A percentile compares a stretch with the other conserved stretches of the same genome.
Evolutionary conservation across 805 yeast species (phyloP).

Genomic region (Cyberlindnera meyerae): DNA sequence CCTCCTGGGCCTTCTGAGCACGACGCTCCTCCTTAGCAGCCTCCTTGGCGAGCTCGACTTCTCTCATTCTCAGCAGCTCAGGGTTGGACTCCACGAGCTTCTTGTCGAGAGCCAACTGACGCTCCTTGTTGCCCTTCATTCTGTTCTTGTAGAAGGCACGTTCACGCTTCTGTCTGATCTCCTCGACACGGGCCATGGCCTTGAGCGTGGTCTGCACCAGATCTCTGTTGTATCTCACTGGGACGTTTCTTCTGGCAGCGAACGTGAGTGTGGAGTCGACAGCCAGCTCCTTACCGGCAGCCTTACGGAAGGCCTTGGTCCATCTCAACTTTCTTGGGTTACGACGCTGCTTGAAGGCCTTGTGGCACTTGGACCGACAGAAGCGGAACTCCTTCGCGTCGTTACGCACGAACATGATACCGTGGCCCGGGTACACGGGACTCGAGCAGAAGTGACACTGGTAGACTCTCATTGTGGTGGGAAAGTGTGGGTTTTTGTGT

Average conservation of each 20-base stretch:
- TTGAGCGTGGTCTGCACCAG: constrained; percentile 88
- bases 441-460: constrained; percentile 97
- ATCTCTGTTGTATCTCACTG: constrained; percentile 96
- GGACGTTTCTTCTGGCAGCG: constrained; percentile 96
- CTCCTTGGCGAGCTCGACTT: constrained; percentile 78
- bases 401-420: constrained; percentile 95
- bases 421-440: constrained; percentile 92
- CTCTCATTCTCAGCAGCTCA: constrained; percentile 86
- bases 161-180: constrained; percentile 93
- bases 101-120: constrained; percentile 77
- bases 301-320: constrained; percentile 98
- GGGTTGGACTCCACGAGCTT: constrained; percentile 87
- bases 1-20: constrained; percentile 43
- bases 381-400: constrained; percentile 97
- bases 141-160: constrained; percentile 98
- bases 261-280: constrained; percentile 95
- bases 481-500: background rate
- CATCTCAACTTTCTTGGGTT: constrained; percentile 97
- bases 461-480: constrained; percentile 64
- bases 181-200: constrained; percentile 95
- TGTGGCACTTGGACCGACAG: constrained; percentile 97
- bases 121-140: constrained; percentile 95
- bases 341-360: constrained; percentile 94
- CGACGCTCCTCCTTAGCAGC: constrained; percentile 66
- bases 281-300: constrained; percentile 97